phyloP scores from a whole-genome alignment of 441 rosid genomes.

The Biscutella laevigata region DNA sequence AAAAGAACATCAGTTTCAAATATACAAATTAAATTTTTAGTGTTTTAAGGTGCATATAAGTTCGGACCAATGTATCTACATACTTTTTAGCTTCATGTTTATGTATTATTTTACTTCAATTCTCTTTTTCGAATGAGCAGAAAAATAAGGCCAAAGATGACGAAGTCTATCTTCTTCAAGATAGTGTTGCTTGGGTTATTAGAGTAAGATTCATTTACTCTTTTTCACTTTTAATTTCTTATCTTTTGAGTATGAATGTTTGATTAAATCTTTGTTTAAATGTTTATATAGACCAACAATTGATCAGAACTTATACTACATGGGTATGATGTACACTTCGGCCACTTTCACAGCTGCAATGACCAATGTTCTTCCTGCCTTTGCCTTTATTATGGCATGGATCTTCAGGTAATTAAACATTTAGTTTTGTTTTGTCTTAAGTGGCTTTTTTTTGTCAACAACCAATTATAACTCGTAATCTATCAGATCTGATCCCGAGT shows the following conservation, averaged over 20 bases:
- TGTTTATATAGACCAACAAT: conserved; percentile 47
- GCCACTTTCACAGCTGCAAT: conserved; percentile 63
- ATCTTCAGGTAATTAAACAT: conserved; percentile 28
- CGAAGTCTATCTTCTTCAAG: conserved; percentile 37
- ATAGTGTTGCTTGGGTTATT: conserved; percentile 47
- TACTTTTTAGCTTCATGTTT: background rate
- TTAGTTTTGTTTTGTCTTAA: background rate
- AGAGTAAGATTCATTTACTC: conserved; percentile 33
- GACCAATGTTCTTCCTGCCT: conserved; percentile 58
- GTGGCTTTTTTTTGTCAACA: too few relatives aligned
- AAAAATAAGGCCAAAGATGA: conserved; percentile 52
- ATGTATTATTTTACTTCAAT: background rate
- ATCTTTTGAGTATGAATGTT: background rate
- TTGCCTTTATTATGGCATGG: conserved; percentile 66
- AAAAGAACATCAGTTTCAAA: too few relatives aligned
- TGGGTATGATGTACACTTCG: conserved; percentile 55
- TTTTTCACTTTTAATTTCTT: background rate
- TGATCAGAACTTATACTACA: conserved; percentile 55
- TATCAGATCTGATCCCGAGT: too few relatives aligned
- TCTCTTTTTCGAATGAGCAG: conserved; percentile 24
- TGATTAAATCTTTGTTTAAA: background rate
- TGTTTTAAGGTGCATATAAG: too few relatives aligned
- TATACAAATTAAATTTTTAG: too few relatives aligned
- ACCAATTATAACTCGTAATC: too few relatives aligned
- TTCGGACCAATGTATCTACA: too few relatives aligned